Conservation (phyloP, 208 protist genomes). For the Borovskyia barvae region DNA sequence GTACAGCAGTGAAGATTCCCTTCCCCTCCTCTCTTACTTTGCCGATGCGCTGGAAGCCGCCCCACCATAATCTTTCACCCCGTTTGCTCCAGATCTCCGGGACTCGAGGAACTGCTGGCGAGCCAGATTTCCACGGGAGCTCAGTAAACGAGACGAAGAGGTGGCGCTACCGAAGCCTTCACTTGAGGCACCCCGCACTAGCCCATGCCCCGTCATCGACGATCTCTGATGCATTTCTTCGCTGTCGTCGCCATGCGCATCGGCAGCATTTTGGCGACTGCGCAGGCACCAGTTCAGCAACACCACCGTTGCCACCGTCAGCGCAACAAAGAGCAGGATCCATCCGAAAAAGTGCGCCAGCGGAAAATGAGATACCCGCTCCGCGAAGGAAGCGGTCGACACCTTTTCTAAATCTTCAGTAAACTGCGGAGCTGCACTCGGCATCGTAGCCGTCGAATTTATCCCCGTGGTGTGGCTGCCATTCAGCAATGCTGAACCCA, state of each 20-base stretch:
- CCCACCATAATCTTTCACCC: constrained; percentile 17
- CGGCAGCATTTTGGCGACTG: constrained; percentile 18
- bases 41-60: constrained; percentile 17
- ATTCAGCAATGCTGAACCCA: too few relatives aligned
- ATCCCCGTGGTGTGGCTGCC: too few relatives aligned
- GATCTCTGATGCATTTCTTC: constrained; percentile 24
- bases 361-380: constrained; percentile 16
- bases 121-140: constrained; percentile 51
- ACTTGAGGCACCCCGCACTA: neutral
- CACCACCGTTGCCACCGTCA: constrained; percentile 37
- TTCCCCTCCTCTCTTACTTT: constrained; percentile 14
- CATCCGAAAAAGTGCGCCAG: constrained; percentile 27
- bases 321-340: constrained; percentile 35
- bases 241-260: constrained; percentile 7
- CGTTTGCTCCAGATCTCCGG: constrained; percentile 23
- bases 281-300: constrained; percentile 53
- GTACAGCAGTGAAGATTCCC: neutral
- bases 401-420: constrained; percentile 3
- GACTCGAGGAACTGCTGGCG: constrained; percentile 70
- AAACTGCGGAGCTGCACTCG: neutral
- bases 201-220: constrained; percentile 1
- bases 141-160: constrained; percentile 21
- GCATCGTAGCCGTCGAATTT: neutral
- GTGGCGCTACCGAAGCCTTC: constrained; percentile 1
- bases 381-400: constrained; percentile 19